Conservation (phyloP, 164 flowering plant genomes). For the Pachysandra terminalis region DNA sequence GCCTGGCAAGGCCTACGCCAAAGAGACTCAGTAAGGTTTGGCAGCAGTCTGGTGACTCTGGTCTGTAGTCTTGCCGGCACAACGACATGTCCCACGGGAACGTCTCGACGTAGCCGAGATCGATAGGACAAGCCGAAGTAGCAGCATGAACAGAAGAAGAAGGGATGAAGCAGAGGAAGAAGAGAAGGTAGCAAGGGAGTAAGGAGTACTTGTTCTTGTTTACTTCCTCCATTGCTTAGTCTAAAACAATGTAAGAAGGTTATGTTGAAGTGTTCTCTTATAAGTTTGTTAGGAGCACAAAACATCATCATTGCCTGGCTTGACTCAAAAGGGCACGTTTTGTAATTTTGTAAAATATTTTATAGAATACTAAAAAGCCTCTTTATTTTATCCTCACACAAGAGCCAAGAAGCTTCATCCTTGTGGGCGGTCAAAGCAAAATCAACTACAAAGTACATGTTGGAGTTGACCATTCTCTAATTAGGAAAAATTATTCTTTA, state of each 20-base stretch:
- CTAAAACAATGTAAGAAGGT: not conserved
- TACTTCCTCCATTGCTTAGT: not conserved
- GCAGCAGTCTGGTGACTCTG: conserved; percentile 26
- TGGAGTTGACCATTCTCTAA: too few relatives aligned
- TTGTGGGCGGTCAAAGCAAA: not conserved
- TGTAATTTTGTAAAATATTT: not conserved
- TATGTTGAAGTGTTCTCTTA: not conserved
- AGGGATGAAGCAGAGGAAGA: conserved; percentile 13
- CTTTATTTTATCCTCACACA: not conserved
- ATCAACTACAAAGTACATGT: too few relatives aligned
- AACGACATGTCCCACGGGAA: conserved; percentile 43
- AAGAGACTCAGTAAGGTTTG: conserved; percentile 25
- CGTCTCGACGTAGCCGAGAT: conserved; percentile 41
- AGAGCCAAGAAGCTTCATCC: not conserved
- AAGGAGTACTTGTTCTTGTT: not conserved
- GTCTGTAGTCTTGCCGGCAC: conserved; percentile 17
- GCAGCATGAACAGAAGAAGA: conserved; percentile 10
- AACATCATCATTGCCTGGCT: conserved; percentile 2
- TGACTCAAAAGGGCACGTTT: conserved; percentile 1
- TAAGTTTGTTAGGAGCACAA: not conserved
- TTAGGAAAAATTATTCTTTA: too few relatives aligned
- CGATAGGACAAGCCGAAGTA: conserved; percentile 40
- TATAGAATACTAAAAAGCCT: too few relatives aligned
- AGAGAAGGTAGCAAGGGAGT: conserved; percentile 1
- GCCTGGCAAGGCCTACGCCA: conserved; percentile 21